Evolutionary conservation across 805 yeast genomes (phyloP), one percentile per base, ranked within the genome.

Genomic region (Starmerella powellii): DNA sequence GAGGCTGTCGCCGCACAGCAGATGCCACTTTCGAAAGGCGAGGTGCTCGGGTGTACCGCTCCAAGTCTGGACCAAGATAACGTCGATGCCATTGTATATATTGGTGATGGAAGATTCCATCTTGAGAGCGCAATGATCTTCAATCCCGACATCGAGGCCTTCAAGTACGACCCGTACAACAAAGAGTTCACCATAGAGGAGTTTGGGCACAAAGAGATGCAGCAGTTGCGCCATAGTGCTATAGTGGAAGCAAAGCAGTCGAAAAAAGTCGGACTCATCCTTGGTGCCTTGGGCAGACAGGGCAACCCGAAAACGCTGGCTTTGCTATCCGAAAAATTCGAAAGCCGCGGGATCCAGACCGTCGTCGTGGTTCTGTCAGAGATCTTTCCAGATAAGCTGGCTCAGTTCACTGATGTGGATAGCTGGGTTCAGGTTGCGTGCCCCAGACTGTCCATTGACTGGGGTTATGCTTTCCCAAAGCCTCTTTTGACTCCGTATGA

Each of bases 351-450:
- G 0, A 72, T 74, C 38, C 71, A 71, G 10, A 84, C 82, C 2
- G 83, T 84, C 1, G 78, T 83, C 58, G 85, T 91, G 42, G 77
- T 91, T 28, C 61, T 91, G 13, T 81, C 94, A 42, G 98, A 91
- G 60, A 85, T 91, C 16, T 87, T 91, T 62, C 98, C 98, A 0
- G 81, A 76, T 40, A 91, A 91, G 54, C 65, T 91, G 29, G 79
- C 95, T 10, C 80, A 82, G 78, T 91, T 91, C 62, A 87, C 84
- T 54, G 91, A 84, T 55, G 74, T 88, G 15, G 98, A 91, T 61
- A 94, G 87, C 2, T 91, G 91, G 69, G 82, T 91, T 12, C 98
- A 91, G 62, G 94, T 91, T 2, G 98, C 98, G 0, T 91, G 98
- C 59, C 98, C 98, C 0, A 69, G 98, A 55, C 65, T 91, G 35